Evolutionary conservation across 2,329 filamentous ascomycete genomes (phyloP).

Genomic region (Verticillium tricorpus): DNA sequence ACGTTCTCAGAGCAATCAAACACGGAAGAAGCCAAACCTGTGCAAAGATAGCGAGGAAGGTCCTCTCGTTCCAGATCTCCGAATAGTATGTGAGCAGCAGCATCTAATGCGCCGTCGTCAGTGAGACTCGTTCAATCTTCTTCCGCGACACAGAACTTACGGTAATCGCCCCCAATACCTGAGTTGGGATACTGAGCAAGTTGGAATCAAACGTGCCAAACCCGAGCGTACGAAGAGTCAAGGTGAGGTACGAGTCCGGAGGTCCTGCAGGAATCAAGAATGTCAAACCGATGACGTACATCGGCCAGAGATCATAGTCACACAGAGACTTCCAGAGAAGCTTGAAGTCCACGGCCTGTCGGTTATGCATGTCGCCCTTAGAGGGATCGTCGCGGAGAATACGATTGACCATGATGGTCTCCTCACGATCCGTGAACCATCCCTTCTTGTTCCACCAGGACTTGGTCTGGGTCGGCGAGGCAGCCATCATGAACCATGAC

Average conservation of each 20-base stretch:
- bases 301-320: constrained; percentile 55
- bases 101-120: constrained; percentile 20
- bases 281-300: constrained; percentile 45
- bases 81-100: constrained; percentile 40
- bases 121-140: not conserved
- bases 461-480: constrained; percentile 30
- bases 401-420: constrained; percentile 55
- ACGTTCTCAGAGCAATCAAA: constrained; percentile 35
- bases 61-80: constrained; percentile 35
- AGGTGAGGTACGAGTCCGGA: constrained; percentile 45
- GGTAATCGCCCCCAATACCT: constrained; percentile 17
- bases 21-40: constrained; percentile 53
- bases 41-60: constrained; percentile 35
- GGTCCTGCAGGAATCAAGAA: constrained; percentile 43
- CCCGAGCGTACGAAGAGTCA: constrained; percentile 44
- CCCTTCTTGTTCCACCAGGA: constrained; percentile 29
- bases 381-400: constrained; percentile 50
- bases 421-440: constrained; percentile 54
- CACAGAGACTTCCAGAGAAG: constrained; percentile 42
- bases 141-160: not conserved
- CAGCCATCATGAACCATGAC: constrained; percentile 22
- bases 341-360: constrained; percentile 44
- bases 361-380: constrained; percentile 55
- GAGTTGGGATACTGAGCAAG: constrained; percentile 49
- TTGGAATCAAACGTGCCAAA: constrained; percentile 46